Evolutionary conservation across 2,329 filamentous ascomycete species (phyloP).

Genomic region (Chaetomiaceae sp.): DNA sequence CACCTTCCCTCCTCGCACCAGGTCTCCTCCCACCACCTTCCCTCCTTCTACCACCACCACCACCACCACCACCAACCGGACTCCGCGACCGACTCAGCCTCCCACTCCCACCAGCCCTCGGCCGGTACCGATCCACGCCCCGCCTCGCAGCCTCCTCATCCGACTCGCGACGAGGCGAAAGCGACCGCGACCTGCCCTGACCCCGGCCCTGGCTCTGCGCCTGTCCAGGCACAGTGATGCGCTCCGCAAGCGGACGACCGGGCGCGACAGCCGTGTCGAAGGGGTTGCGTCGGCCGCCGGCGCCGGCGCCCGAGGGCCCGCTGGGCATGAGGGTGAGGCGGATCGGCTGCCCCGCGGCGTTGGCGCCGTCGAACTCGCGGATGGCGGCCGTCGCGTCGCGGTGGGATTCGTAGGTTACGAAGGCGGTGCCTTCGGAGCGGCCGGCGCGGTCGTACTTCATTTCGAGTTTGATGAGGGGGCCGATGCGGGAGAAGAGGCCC

Average conservation of each 20-base stretch:
- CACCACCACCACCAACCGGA: conserved; percentile 48
- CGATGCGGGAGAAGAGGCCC: conserved; percentile 78
- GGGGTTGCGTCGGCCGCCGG: conserved; percentile 49
- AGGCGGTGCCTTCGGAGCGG: conserved; percentile 79
- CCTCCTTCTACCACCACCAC: conserved; percentile 34
- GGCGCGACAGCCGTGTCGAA: conserved; percentile 54
- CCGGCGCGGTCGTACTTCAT: conserved; percentile 83
- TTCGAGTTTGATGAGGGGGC: conserved; percentile 62
- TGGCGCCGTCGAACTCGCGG: conserved; percentile 79
- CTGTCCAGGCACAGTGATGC: conserved; percentile 47
- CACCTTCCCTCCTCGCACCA: conserved; percentile 37
- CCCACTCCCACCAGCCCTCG: conserved; percentile 35
- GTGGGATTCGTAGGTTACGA: conserved; percentile 69
- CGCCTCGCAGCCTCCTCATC: conserved; percentile 58
- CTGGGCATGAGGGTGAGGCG: conserved; percentile 61
- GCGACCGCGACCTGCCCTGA: conserved; percentile 58
- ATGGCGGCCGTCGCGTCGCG: conserved; percentile 72
- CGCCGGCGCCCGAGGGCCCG: conserved; percentile 36
- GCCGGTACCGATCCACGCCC: conserved; percentile 76
- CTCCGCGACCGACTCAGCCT: conserved; percentile 50
- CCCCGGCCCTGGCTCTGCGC: neutral
- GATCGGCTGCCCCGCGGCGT: conserved; percentile 85
- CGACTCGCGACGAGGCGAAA: conserved; percentile 41
- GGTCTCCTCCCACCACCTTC: conserved; percentile 22
- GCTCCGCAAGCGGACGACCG: conserved; percentile 55